phyloP scores from a whole-genome alignment of 192 early-diverging fungal genomes.

The Martensiomyces pterosporus region DNA sequence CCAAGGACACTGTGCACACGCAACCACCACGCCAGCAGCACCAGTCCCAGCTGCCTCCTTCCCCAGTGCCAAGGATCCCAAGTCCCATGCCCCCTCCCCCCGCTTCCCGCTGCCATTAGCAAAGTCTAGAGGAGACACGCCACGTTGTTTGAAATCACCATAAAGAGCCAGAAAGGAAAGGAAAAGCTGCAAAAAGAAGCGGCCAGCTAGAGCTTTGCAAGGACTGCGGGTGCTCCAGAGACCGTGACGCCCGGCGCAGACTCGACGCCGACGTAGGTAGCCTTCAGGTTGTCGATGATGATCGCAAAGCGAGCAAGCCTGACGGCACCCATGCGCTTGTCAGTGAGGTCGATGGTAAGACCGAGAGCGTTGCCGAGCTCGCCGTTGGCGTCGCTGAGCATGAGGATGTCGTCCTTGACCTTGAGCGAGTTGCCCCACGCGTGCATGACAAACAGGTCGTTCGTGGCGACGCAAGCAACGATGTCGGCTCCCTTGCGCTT shows the following conservation, averaged over 20 bases:
- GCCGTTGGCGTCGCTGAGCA: slow-evolving; percentile 75
- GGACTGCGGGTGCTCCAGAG: slow-evolving; percentile 56
- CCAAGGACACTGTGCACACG: too few species aligned
- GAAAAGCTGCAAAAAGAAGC: too few species aligned
- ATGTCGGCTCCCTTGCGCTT: slow-evolving; percentile 66
- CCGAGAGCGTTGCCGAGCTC: slow-evolving; percentile 66
- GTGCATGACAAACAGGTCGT: slow-evolving; percentile 57
- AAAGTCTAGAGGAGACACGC: too few species aligned
- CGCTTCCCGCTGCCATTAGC: too few species aligned
- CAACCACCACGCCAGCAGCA: too few species aligned
- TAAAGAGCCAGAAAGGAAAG: too few species aligned
- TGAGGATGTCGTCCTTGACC: slow-evolving; percentile 49
- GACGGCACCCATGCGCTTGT: slow-evolving; percentile 60
- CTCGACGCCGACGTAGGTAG: slow-evolving; percentile 72
- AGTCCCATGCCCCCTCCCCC: too few species aligned
- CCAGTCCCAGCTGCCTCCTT: too few species aligned
- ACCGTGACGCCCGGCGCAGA: slow-evolving; percentile 53
- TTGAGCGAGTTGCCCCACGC: slow-evolving; percentile 53
- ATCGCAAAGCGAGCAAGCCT: slow-evolving; percentile 70
- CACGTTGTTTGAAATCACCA: too few species aligned
- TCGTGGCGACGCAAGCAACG: slow-evolving; percentile 63
- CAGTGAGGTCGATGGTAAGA: slow-evolving; percentile 56
- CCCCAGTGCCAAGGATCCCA: too few species aligned
- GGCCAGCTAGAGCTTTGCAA: slow-evolving; percentile 55
- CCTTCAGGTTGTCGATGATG: slow-evolving; percentile 66